phyloP scores from a whole-genome alignment of 2,329 filamentous ascomycete genomes.

The Ascochyta fabae region DNA sequence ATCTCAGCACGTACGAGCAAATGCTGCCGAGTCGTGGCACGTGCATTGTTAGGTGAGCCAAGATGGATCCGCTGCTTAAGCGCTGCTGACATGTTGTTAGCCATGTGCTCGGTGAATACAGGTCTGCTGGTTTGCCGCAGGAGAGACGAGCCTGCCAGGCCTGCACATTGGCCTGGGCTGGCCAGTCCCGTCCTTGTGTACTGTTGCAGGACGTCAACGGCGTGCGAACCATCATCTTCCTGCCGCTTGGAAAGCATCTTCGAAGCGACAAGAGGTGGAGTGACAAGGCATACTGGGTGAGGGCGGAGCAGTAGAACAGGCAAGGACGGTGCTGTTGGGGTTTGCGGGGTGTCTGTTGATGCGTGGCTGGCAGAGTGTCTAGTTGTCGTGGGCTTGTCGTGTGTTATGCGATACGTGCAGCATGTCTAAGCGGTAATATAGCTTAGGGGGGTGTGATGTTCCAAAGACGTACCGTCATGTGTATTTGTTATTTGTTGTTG shows the following conservation, averaged over 20 bases:
- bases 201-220: constrained; percentile 19
- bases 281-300: constrained; percentile 17
- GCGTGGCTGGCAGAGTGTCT: not conserved
- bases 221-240: constrained; percentile 18
- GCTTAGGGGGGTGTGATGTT: not conserved
- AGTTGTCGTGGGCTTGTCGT: not conserved
- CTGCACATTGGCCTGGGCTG: constrained; percentile 7
- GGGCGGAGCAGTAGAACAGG: not conserved
- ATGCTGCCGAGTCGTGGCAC: constrained; percentile 12
- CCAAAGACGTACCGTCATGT: not conserved
- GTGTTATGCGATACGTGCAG: not conserved
- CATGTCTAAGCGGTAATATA: not conserved
- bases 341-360: not conserved
- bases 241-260: constrained; percentile 14
- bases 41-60: constrained; percentile 15
- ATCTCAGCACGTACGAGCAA: not conserved
- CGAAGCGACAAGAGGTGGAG: not conserved
- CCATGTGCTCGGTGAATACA: constrained; percentile 14
- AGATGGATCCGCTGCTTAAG: not conserved
- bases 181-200: constrained; percentile 14
- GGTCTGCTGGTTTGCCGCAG: constrained; percentile 6
- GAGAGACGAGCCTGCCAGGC: constrained; percentile 9
- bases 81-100: not conserved
- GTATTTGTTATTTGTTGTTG: not conserved
- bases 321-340: not conserved